Evolutionary conservation across 176 grass and related monocot genomes (phyloP).

Genomic region (Raddia guianensis): DNA sequence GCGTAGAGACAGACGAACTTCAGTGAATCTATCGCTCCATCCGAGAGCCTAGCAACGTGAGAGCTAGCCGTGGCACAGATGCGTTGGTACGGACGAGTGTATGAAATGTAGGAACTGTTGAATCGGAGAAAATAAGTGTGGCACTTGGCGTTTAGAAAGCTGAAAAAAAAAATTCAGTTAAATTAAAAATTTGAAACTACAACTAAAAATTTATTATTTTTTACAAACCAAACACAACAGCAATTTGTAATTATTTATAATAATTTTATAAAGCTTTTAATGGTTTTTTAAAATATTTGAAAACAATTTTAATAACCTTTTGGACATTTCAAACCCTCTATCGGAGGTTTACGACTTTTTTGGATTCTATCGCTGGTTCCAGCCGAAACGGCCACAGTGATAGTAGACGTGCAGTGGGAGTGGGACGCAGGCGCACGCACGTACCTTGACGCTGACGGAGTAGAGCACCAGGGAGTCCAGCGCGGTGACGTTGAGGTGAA

Average conservation of each 20-base stretch:
- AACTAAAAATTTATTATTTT: no score
- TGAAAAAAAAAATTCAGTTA: no score
- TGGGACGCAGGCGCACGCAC: neutral
- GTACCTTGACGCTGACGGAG: conserved; percentile 85
- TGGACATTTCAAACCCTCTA: no score
- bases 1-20: conserved; percentile 35
- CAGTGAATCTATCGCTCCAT: conserved; percentile 27
- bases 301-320: no score
- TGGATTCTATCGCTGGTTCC: no score
- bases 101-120: neutral
- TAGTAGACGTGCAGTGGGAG: neutral
- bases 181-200: no score
- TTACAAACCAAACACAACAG: no score
- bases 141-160: neutral
- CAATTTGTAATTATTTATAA: no score
- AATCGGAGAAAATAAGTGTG: neutral
- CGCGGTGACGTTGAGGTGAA: conserved; percentile 86
- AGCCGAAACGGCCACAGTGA: neutral
- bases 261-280: no score
- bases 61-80: neutral
- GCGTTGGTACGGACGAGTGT: conserved; percentile 22
- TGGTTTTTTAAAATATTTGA: no score
- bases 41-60: conserved; percentile 22
- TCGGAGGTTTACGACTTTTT: no score
- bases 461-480: conserved; percentile 67